Percentiles rank a stretch among this genome's conserved stretches.
Conservation (phyloP, 2,329 filamentous ascomycete species). For the Rhinocladiella mackenziei region DNA sequence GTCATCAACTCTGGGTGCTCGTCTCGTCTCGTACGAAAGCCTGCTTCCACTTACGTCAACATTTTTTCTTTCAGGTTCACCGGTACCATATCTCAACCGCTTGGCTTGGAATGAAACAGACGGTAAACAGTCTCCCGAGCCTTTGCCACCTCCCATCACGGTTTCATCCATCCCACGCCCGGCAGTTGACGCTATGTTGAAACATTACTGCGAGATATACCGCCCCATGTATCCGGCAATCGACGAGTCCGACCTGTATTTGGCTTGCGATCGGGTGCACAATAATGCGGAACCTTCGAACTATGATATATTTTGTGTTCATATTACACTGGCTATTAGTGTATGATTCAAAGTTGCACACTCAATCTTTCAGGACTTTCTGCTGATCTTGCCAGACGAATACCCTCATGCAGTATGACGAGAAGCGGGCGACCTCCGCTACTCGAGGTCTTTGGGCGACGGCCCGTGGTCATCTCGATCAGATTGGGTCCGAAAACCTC, state of each 20-base stretch:
- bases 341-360: neutral
- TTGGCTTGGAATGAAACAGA: neutral
- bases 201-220: constrained; percentile 18
- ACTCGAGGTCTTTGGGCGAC: constrained; percentile 14
- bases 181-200: constrained; percentile 16
- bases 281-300: constrained; percentile 1
- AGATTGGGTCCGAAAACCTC: constrained; percentile 1
- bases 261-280: constrained; percentile 11
- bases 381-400: constrained; percentile 8
- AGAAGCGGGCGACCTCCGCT: constrained; percentile 12
- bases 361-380: neutral
- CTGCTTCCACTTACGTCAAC: constrained; percentile 5
- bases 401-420: constrained; percentile 14
- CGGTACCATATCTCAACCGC: constrained; percentile 6
- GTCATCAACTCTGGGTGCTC: neutral
- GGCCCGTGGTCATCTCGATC: constrained; percentile 3
- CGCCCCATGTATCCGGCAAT: constrained; percentile 14
- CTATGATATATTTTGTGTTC: constrained; percentile 12
- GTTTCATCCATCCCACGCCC: constrained; percentile 16
- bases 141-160: neutral
- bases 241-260: constrained; percentile 11
- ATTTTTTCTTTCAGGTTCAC: constrained; percentile 12
- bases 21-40: constrained; percentile 1
- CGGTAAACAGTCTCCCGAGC: neutral
- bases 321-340: constrained; percentile 18